Evolutionary conservation across 805 yeast genomes (phyloP), one percentile per base, ranked within the genome.

Genomic region (Kregervanrija pseudodelftensis): DNA sequence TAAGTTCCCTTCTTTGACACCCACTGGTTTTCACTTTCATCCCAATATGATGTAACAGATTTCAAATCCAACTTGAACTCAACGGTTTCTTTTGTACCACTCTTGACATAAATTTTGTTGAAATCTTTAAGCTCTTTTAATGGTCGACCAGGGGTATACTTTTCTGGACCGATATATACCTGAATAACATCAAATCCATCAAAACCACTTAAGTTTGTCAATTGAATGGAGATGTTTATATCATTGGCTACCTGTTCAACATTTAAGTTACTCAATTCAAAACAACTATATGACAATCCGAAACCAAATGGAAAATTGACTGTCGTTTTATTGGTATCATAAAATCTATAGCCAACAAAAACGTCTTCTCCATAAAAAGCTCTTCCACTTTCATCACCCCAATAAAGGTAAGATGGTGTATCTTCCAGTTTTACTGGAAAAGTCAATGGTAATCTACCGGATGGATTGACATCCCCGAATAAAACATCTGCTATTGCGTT

Each of bases 311-410:
- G 80, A 66, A 72, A 80, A 40, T 72, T 64, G 5, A 75, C 78
- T 28, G 67, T 67, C 36, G 59, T 63, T 49, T 72, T 68, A 33
- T 65, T 56, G 59, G 73, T 74, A 54, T 80, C 85, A 59, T 76
- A 81, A 64, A 63, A 77, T 47, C 78, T 66, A 65, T 80, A 79
- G 15, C 85, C 86, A 42, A 80, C 76, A 57, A 68, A 80, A 39
- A 80, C 74, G 55, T 79, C 84, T 58, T 81, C 87, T 47, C 85
- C 84, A 52, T 80, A 81, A 44, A 73, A 54, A 31, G 72, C 76
- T 42, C 72, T 62, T 37, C 84, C 83, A 54, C 69, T 68, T 54
- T 72, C 73, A 9, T 79, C 65, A 30, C 65, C 63, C 64, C 65
- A 77, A 61, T 71, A 76, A 54, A 76, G 60, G 59, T 58, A 79